Base-by-base conservation (phyloP, 208 protist genomes). In the Trypanosomatidae sp. region DNA sequence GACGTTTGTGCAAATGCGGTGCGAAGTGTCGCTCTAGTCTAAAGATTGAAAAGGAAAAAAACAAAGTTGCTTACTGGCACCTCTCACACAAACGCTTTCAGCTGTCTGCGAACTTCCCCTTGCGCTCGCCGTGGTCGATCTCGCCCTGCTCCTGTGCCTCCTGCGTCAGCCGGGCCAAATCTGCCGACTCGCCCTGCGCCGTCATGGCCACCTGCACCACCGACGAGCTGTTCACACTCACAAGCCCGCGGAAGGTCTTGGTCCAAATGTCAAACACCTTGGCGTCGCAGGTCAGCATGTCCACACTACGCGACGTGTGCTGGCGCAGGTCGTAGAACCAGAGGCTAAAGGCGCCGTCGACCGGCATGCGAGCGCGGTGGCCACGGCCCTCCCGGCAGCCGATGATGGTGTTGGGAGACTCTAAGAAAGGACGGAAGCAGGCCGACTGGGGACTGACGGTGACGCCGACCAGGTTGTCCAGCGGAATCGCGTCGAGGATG, bases 221-320 rank as follows among this genome's bases (percentile, higher is more conserved):
- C 7, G 87, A 89, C 39, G 83, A 86, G 76, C 87, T 93, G 80
- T 96, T 96, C 58, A 96, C 91, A 66, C 84, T 92, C 46, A 94
- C 75, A 1, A 96, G 52, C 0, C 91, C 91, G 3, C 82, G 80
- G 56, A 92, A 91, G 7, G 88, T 81, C 68, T 83, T 89, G 33
- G 84, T 91, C 91, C 91, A 96, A 2, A 94, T 79, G 52, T 90
- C 86, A 44, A 89, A 89, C 62, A 94, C 89, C 22, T 79, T 91
- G 25, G 78, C 60, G 46, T 92, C 80, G 47, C 86, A 92, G 47
- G 91, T 94, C 22, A 96, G 73, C 3, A 96, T 69, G 62, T 91
- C 81, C 5, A 93, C 69, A 43, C 82, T 91, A 28, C 66, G 74
- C 10, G 85, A 62, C 12, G 56, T 77, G 43, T 69, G 66, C 3